Base-by-base conservation (phyloP, 352 stramenopile species). In the Saprolegnia parasitica region DNA sequence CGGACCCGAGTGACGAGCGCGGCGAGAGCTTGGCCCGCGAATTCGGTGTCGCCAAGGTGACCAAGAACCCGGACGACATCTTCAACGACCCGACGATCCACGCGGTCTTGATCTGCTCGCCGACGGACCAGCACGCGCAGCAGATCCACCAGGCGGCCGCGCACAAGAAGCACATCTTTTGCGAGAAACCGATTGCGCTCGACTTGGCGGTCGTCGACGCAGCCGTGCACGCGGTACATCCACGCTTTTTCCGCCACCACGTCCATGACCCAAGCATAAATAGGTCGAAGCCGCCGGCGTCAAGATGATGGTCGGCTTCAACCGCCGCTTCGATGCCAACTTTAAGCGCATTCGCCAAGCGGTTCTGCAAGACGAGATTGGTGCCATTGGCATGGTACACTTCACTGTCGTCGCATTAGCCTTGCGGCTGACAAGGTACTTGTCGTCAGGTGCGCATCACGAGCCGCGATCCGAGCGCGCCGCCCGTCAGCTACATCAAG, bases 61-160 rank as follows among this genome's bases (percentile, higher is more conserved):
- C 85, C 13, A 78, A 79, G n/a, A 65, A 82, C 73, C 78, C 87
- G 4, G 91, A 91, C 54, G 93, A 98, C n/a, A 84, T 98, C 11
- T 93, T 99, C 68, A 80, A 77, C 11, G 83, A 98, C 72, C 90
- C 92, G 0, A 88, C 97, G 16, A 87, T 98, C 40, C 92, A 99
- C 76, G 96, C 94, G 16, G 92, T 99, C 15, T 86, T 97, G 81
- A 98, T 99, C 79, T 99, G 96, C 77, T 98, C 94, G 15, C 96
- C 96, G 3, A 98, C 90, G 20, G 77, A 87, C 35, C 91, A 84
- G 61, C 96, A 98, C 81, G 96, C 95, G 16, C 86, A 97, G 71
- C 96, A 98, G 81, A 98, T 98, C 74, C 94, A 97, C 50, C 86
- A 91, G 39, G 92, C 88, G 24, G 95, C 95, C 20, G 84, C 83